phyloP scores from a whole-genome alignment of 1,284 basidiomycete species.

The Moesziomyces globuligerus region DNA sequence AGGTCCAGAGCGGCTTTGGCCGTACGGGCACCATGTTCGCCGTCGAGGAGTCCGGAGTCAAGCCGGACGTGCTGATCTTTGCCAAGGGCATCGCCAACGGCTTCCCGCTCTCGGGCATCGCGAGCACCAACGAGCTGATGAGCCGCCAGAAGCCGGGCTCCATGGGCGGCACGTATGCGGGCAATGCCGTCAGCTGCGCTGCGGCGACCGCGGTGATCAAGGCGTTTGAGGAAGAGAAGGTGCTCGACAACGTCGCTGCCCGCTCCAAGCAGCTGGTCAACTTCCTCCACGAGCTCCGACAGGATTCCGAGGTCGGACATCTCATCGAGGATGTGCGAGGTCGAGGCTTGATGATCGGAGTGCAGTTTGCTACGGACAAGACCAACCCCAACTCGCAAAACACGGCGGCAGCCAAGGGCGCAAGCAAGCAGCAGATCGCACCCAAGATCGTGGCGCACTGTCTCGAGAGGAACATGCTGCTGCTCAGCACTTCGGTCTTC shows the following conservation, averaged over 20 bases:
- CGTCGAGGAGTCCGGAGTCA: constrained; percentile 80
- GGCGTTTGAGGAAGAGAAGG: constrained; percentile 56
- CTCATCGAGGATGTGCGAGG: constrained; percentile 64
- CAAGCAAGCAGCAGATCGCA: constrained; percentile 40
- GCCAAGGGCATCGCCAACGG: constrained; percentile 96
- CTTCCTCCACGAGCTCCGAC: constrained; percentile 44
- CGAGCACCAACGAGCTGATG: constrained; percentile 83
- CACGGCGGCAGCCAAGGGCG: constrained; percentile 5
- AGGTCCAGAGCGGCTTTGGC: constrained; percentile 81
- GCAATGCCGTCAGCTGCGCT: constrained; percentile 63
- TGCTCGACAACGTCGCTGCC: constrained; percentile 61
- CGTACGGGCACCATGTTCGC: constrained; percentile 70
- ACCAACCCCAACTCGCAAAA: constrained; percentile 25
- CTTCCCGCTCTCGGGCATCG: constrained; percentile 88
- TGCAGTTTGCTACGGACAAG: constrained; percentile 49
- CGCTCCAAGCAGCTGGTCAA: constrained; percentile 56
- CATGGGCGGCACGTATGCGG: constrained; percentile 73
- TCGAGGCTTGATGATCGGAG: constrained; percentile 62
- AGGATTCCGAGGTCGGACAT: constrained; percentile 42
- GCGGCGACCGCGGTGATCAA: constrained; percentile 58
- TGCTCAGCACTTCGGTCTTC: constrained; percentile 60
- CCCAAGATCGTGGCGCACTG: constrained; percentile 56
- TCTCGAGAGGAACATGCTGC: constrained; percentile 58
- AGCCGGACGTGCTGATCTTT: constrained; percentile 86
- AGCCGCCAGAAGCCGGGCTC: constrained; percentile 81